Conservation (phyloP, 2,329 filamentous ascomycete species). For the Graphiopsis chlorocephala region DNA sequence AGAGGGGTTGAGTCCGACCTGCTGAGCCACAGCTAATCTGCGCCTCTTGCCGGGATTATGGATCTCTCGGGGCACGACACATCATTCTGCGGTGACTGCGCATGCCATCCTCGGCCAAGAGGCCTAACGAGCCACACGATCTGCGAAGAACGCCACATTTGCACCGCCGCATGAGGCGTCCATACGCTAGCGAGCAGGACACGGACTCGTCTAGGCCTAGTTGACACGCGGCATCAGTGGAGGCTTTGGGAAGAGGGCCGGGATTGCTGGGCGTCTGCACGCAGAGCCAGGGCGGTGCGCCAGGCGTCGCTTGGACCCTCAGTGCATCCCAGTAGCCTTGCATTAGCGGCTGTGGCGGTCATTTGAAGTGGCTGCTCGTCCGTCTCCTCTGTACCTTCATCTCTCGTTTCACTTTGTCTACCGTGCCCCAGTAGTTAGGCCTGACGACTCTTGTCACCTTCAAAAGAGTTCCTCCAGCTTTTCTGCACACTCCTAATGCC, state of each 20-base stretch:
- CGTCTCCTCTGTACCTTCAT: conserved; percentile 15
- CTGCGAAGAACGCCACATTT: neutral
- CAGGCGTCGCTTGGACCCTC: conserved; percentile 10
- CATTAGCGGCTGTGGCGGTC: conserved; percentile 15
- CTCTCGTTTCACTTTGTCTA: conserved; percentile 12
- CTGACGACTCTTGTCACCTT: neutral
- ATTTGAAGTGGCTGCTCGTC: conserved; percentile 17
- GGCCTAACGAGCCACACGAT: conserved; percentile 4
- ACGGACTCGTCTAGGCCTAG: conserved; percentile 9
- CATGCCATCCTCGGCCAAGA: conserved; percentile 5
- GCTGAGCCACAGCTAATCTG: conserved; percentile 7
- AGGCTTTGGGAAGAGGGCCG: conserved; percentile 7
- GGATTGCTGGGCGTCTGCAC: conserved; percentile 15
- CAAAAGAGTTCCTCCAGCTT: conserved; percentile 8
- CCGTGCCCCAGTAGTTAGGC: conserved; percentile 10
- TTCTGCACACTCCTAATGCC: conserved; percentile 3
- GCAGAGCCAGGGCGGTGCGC: conserved; percentile 11
- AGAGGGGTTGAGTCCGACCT: neutral
- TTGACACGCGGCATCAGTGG: conserved; percentile 12
- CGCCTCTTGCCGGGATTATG: conserved; percentile 9
- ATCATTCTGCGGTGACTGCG: neutral
- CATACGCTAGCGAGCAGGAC: neutral
- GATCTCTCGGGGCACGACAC: neutral
- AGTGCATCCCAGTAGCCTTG: conserved; percentile 10
- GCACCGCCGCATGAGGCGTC: conserved; percentile 11